Evolutionary conservation across 257 asterid genomes (phyloP), one percentile per base, ranked within the genome.

Genomic region (Solanum ossicruentum): DNA sequence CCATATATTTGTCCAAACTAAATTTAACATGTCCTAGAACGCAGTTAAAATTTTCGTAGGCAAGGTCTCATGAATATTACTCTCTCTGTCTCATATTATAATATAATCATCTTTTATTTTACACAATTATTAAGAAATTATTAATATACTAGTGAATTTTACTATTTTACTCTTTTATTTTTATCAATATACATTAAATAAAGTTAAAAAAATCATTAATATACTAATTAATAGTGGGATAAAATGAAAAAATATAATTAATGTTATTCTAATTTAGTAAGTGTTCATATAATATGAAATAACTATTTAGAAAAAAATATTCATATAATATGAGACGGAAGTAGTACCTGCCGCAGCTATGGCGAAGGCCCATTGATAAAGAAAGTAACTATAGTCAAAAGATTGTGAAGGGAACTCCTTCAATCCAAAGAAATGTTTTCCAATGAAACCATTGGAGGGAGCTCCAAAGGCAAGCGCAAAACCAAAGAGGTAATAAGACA

Each of bases 311-410:
- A 32, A 32, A 32, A 32, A 32, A 32, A 32, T 32, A 32, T 32
- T 0, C 36, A 32, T 3, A 32, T 32, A 32, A 32, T 32, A 32
- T 32, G 3, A 0, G 36, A 32, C 0, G 36, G 36, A 32, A 3
- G 0, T 32, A 32, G 36, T 32, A 77, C 98, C 98, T 39, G 98
- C 98, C 69, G 98, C 98, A 72, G 98, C 98, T 26, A 95, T 95
- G 79, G 98, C 98, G 83, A 94, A 95, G 32, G 98, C 98, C 98
- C 98, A 95, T 83, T 95, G 98, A 84, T 95, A 95, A 2, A 95
- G 90, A 81, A 95, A 95, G 5, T 84, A 82, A 52, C 93, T 89
- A 87, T 94, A 95, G 26, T 95, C 98, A 65, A 79, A 90, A 1
- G 83, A 1, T 7, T 86, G 1, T 2, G 93, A 54, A 3, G 98